Percentiles rank a stretch among this genome's conserved stretches.
Conservation (phyloP, 140 eudicot species). For the Oenanthe javanica region DNA sequence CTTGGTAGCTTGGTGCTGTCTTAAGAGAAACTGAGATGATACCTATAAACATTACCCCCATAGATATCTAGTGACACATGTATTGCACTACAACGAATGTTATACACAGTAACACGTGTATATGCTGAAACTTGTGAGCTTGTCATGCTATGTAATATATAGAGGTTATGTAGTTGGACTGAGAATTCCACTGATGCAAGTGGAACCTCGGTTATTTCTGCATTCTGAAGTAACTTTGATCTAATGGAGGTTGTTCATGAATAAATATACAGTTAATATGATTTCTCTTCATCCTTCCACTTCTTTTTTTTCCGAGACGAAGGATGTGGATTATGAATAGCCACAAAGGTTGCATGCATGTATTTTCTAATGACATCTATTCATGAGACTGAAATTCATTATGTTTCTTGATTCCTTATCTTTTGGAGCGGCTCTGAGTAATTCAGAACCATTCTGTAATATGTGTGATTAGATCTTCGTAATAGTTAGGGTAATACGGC, state of each 20-base stretch:
- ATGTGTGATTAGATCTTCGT: not conserved
- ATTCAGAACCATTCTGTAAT: too few relatives aligned
- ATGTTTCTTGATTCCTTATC: not conserved
- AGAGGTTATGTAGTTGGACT: not conserved
- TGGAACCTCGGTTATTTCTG: not conserved
- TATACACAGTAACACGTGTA: not conserved
- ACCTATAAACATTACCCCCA: too few relatives aligned
- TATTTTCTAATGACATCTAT: not conserved
- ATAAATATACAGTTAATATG: too few relatives aligned
- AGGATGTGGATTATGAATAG: not conserved
- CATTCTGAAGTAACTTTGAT: not conserved
- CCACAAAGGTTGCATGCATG: not conserved
- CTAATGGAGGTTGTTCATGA: not conserved
- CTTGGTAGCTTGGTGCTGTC: not conserved
- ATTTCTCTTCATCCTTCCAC: not conserved
- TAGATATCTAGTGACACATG: too few relatives aligned
- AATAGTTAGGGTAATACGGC: too few relatives aligned
- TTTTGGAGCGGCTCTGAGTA: not conserved
- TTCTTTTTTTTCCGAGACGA: not conserved
- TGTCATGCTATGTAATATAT: not conserved
- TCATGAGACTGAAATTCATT: not conserved
- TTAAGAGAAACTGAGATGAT: too few relatives aligned
- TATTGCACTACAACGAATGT: not conserved
- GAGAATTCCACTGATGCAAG: not conserved
- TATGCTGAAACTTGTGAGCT: not conserved